Evolutionary conservation across 2,329 filamentous ascomycete species (phyloP).

Genomic region (Trichoderma pleuroti): DNA sequence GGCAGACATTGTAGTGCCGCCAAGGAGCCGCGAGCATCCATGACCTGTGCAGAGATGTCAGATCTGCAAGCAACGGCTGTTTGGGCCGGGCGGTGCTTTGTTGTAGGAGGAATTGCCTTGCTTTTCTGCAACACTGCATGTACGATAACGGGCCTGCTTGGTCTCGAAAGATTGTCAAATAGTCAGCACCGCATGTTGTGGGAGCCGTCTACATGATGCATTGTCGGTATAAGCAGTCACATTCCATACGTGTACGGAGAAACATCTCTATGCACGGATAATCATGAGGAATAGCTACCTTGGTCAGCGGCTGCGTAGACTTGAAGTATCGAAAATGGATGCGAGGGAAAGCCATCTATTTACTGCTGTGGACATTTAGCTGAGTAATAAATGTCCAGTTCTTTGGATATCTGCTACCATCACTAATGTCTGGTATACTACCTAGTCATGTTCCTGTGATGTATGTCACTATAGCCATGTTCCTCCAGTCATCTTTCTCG

Average conservation of each 20-base stretch:
- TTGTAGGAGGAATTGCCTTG: not conserved
- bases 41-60: not conserved
- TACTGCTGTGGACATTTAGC: not conserved
- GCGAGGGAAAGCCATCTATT: not conserved
- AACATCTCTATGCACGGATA: not conserved
- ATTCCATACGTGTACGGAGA: not conserved
- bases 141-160: not conserved
- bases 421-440: not conserved
- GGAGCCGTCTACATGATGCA: not conserved
- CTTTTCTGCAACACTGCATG: not conserved
- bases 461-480: not conserved
- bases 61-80: slow-evolving; percentile 5
- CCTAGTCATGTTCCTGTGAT: not conserved
- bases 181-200: not conserved
- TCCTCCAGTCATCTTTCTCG: not conserved
- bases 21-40: not conserved
- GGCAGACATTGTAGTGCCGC: no score
- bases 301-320: not conserved
- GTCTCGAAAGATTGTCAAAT: not conserved
- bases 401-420: not conserved
- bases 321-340: not conserved
- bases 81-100: not conserved
- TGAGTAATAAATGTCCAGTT: not conserved
- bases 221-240: not conserved
- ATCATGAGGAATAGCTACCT: not conserved